A percentile compares a stretch with the other conserved stretches of the same genome.
phyloP scores from a whole-genome alignment of 441 rosid species.

The Manihot esculenta region DNA sequence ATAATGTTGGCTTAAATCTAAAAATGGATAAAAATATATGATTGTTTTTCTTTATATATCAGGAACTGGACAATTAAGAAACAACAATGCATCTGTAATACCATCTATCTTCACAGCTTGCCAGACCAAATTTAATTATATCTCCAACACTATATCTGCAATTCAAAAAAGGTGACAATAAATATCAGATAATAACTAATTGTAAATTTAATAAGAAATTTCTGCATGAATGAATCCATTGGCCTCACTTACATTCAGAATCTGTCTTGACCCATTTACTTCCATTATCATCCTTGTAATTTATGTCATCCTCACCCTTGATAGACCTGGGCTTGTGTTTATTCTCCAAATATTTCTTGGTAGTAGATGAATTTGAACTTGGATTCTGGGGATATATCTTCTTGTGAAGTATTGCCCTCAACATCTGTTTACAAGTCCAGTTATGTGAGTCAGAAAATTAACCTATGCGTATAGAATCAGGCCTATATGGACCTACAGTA shows the following conservation, averaged over 20 bases:
- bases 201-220: not conserved
- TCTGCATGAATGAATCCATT: not conserved
- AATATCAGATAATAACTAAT: not conserved
- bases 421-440: slow-evolving; percentile 26
- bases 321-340: slow-evolving; percentile 14
- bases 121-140: slow-evolving; percentile 29
- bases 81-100: not conserved
- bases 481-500: too few relatives aligned
- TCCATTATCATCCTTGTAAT: slow-evolving; percentile 33
- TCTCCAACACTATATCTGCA: slow-evolving; percentile 72
- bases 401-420: slow-evolving; percentile 49
- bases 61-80: not conserved
- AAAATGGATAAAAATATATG: too few relatives aligned
- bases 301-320: slow-evolving; percentile 21
- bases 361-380: slow-evolving; percentile 19
- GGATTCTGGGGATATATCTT: slow-evolving; percentile 45
- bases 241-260: slow-evolving; percentile 48
- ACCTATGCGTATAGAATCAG: too few relatives aligned
- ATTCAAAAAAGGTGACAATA: not conserved
- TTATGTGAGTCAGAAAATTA: not conserved
- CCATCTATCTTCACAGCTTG: slow-evolving; percentile 18
- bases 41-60: not conserved
- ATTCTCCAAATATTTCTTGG: slow-evolving; percentile 30
- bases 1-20: too few relatives aligned
- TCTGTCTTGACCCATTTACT: slow-evolving; percentile 72